Evolutionary conservation across 1,284 basidiomycete species (phyloP).

Genomic region (Xerocomus nothofagi): DNA sequence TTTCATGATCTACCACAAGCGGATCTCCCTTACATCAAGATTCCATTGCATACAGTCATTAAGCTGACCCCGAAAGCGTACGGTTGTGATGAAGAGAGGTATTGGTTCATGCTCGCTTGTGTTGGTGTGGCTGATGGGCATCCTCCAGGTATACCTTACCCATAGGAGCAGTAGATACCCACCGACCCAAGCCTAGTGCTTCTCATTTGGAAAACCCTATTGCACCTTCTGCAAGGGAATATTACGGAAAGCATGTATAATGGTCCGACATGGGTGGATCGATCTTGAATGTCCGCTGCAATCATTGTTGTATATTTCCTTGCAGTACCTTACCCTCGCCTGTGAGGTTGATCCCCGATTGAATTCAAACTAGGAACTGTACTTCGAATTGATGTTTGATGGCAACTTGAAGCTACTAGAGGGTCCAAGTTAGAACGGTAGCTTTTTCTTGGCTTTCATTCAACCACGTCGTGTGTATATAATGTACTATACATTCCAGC

Average conservation of each 20-base stretch:
- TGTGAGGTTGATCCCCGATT: not conserved
- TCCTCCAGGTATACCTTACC: conserved; percentile 72
- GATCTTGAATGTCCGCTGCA: not conserved
- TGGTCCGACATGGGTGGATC: not conserved
- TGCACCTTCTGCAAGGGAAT: conserved; percentile 28
- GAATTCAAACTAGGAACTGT: not conserved
- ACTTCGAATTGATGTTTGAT: not conserved
- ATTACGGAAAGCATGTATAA: conserved; percentile 30
- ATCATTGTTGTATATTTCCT: not conserved
- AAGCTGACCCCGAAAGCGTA: conserved; percentile 98
- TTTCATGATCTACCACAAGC: conserved; percentile 92
- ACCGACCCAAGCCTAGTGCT: conserved; percentile 78
- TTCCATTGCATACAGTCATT: conserved; percentile 95
- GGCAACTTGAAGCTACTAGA: not conserved
- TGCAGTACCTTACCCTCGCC: not conserved
- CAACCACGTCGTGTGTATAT: too few species aligned
- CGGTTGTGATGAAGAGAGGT: conserved; percentile 97
- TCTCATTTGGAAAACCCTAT: conserved; percentile 20
- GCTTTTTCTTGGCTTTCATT: too few species aligned
- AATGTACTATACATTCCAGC: too few species aligned
- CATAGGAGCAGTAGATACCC: conserved; percentile 91
- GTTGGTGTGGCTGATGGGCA: conserved; percentile 5
- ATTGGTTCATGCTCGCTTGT: conserved; percentile 10
- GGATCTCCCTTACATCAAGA: conserved; percentile 97
- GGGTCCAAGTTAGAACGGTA: not conserved